A percentile compares a stretch with the other conserved stretches of the same genome.
Evolutionary conservation across 306 rosid genomes (phyloP).

Genomic region (Cercis canadensis): DNA sequence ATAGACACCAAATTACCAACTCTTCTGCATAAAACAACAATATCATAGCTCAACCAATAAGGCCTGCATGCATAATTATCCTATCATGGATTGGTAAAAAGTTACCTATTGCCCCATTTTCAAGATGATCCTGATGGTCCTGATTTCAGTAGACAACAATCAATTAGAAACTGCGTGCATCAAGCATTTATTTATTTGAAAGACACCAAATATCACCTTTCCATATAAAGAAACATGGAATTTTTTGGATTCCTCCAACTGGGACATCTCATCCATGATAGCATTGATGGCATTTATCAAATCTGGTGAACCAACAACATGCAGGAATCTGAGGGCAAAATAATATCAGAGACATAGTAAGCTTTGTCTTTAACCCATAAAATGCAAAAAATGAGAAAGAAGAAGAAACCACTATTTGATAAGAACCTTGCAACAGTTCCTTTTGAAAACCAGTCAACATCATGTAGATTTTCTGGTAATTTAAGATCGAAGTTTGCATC

Average conservation of each 20-base stretch:
- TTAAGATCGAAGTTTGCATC: constrained; percentile 64
- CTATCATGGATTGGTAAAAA: constrained; percentile 25
- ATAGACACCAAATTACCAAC: not conserved
- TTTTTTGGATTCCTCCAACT: constrained; percentile 80
- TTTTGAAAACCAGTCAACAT: constrained; percentile 85
- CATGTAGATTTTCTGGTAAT: constrained; percentile 57
- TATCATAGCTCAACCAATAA: constrained; percentile 2
- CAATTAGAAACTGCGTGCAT: constrained; percentile 36
- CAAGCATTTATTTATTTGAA: constrained; percentile 26
- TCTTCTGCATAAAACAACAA: constrained; percentile 15
- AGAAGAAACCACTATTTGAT: constrained; percentile 31
- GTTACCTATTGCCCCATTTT: constrained; percentile 49
- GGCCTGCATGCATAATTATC: constrained; percentile 5
- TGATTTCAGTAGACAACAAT: constrained; percentile 40
- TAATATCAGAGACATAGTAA: constrained; percentile 28
- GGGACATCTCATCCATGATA: constrained; percentile 80
- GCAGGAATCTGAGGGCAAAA: constrained; percentile 69
- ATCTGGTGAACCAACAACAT: constrained; percentile 67
- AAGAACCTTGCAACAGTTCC: constrained; percentile 76
- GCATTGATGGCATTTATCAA: constrained; percentile 44
- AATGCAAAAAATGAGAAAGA: constrained; percentile 25
- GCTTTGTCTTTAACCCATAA: constrained; percentile 5
- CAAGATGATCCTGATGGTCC: constrained; percentile 45
- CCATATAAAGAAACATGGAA: constrained; percentile 86
- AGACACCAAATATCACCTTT: constrained; percentile 62